Evolutionary conservation across 306 rosid species (phyloP), one percentile per base, ranked within the genome.

Genomic region (Ziziphus jujuba): DNA sequence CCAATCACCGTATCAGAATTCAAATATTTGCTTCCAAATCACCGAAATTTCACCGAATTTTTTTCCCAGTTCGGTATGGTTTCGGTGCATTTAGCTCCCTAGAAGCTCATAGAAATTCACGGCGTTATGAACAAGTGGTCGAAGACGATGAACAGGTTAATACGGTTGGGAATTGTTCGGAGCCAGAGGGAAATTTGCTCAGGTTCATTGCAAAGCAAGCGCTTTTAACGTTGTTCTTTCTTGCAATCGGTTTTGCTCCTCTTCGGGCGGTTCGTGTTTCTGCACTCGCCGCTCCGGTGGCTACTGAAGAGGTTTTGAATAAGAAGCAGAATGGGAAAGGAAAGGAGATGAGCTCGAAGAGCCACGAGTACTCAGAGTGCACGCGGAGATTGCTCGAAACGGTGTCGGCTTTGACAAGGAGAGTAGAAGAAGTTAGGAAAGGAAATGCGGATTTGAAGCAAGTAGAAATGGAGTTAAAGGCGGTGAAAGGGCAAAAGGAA

Each of bases 161-260:
- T 57, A 50, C 61, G 15, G 9, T 19, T 25, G 40, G 52, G 69
- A 34, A 74, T 47, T 65, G 19, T 45, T 33, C 14, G 28, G 70
- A 66, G 49, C 48, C 24, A 6, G 72, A 72, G 16, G 72, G 44
- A 48, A 34, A 21, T 56, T 0, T 81, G 60, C 67, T 75, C n/a
- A 67, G 72, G 49, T 61, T 72, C 75, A 20, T 83, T 36, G 66
- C 57, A 5, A 76, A 73, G 70, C 77, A 82, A 2, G 44, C 85
- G 5, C 61, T 72, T 17, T 77, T 74, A 49, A 70, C 84, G n/a
- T 24, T 87, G 40, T 75, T 89, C 25, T 92, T 88, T 49, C 69
- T 84, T 67, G 91, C 88, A 5, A 5, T 92, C 24, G 87, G 93
- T 5, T 79, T 80, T 60, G 60, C 87, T 57, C 77, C 89, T 7